These are phyloP conservation scores for Fusarium dimerum DNA, from an alignment of 2,329 filamentous ascomycete species.

Conservation along the genomic window DNA sequence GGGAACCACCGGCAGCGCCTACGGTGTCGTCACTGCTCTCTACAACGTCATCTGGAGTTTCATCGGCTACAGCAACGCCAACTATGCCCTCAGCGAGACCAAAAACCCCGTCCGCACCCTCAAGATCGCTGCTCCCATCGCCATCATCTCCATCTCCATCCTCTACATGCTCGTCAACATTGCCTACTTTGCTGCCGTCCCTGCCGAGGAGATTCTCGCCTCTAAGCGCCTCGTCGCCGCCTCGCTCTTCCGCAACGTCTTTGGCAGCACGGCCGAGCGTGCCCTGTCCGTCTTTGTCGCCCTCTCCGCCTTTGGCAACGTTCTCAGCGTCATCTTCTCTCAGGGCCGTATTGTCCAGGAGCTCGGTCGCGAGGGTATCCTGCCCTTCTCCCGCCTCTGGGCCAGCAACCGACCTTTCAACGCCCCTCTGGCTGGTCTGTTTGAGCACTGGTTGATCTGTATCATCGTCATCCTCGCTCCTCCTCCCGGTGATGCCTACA, in stretches of 20 bases:
- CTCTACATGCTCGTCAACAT: conserved; percentile 69
- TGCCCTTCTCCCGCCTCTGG: conserved; percentile 64
- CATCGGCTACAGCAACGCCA: conserved; percentile 68
- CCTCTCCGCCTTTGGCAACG: conserved; percentile 67
- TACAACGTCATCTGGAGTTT: conserved; percentile 75
- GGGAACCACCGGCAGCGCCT: conserved; percentile 65
- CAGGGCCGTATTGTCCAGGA: conserved; percentile 68
- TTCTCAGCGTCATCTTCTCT: conserved; percentile 68
- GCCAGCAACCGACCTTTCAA: conserved; percentile 66
- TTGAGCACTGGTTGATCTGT: conserved; percentile 64
- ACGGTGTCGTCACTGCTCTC: conserved; percentile 67
- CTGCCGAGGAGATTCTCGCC: conserved; percentile 53
- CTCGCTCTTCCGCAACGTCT: conserved; percentile 57
- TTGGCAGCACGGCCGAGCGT: conserved; percentile 54
- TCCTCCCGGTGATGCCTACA: conserved; percentile 67
- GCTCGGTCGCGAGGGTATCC: conserved; percentile 65
- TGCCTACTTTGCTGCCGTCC: conserved; percentile 63
- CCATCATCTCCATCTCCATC: conserved; percentile 57
- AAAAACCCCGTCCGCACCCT: conserved; percentile 65
- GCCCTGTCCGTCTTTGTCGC: conserved; percentile 67
- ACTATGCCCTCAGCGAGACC: conserved; percentile 66
- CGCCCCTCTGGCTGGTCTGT: conserved; percentile 60
- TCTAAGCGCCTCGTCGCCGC: conserved; percentile 55
- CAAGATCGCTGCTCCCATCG: conserved; percentile 64
- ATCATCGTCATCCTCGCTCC: conserved; percentile 67